Conservation (phyloP, 139 green algal genomes). For the Yamagishiella unicocca region DNA sequence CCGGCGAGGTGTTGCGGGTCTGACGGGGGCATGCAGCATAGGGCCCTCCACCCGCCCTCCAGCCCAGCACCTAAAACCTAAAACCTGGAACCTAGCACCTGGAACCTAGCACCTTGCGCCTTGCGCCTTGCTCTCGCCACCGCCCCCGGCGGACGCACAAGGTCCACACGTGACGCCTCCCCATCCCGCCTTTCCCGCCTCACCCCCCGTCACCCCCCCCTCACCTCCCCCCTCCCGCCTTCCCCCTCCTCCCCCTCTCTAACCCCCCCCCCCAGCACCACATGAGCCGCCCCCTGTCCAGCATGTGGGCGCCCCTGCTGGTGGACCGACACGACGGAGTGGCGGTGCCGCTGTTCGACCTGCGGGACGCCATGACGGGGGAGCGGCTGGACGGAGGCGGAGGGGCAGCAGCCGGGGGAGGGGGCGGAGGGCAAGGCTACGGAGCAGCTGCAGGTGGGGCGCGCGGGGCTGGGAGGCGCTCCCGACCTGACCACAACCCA, state of each 20-base stretch:
- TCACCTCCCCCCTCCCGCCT: no score
- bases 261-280: conserved; percentile 6
- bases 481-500: neutral
- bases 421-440: no score
- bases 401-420: no score
- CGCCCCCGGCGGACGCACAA: no score
- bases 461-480: neutral
- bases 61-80: no score
- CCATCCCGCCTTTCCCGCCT: neutral
- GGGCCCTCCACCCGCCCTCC: no score
- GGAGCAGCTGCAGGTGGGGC: neutral
- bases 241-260: neutral
- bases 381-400: neutral
- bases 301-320: conserved; percentile 54
- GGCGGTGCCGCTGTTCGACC: conserved; percentile 15
- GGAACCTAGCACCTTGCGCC: no score
- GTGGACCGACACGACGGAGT: conserved; percentile 50
- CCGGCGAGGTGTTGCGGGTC: no score
- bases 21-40: no score
- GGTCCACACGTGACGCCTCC: no score
- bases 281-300: conserved; percentile 14
- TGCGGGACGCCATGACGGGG: neutral
- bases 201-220: neutral
- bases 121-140: no score
- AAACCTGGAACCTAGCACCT: no score